These are phyloP conservation scores for Backusella luteola DNA, from an alignment of 192 early-diverging fungal species.

Conservation along the genomic window DNA sequence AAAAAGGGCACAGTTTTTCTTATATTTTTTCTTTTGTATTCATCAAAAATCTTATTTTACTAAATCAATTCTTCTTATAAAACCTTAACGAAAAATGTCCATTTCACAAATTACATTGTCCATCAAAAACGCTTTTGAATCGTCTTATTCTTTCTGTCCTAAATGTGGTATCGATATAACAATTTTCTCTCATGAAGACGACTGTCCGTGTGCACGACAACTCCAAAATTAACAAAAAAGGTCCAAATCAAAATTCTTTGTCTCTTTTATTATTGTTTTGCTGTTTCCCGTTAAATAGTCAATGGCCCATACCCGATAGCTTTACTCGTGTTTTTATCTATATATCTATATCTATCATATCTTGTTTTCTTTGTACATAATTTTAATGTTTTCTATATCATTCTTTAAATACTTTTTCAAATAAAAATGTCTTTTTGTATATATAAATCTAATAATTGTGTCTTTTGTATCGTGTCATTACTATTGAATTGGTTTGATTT, in stretches of 20 bases:
- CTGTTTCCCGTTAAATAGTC: background rate
- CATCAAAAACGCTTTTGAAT: background rate
- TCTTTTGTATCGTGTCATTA: too few relatives aligned
- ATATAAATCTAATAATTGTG: too few relatives aligned
- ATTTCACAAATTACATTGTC: background rate
- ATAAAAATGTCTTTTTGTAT: too few relatives aligned
- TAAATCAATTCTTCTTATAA: background rate
- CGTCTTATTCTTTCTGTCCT: slow-evolving; percentile 12
- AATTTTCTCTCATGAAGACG: slow-evolving; percentile 18
- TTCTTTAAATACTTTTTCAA: too few relatives aligned
- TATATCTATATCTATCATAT: too few relatives aligned
- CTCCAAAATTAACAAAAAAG: background rate
- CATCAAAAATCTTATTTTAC: background rate
- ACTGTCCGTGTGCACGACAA: slow-evolving; percentile 9
- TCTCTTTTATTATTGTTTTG: background rate
- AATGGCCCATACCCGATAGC: background rate
- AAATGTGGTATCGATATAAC: slow-evolving; percentile 16
- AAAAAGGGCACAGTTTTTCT: background rate
- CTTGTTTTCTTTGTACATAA: too few relatives aligned
- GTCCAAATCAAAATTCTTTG: background rate
- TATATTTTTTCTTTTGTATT: background rate
- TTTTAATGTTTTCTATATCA: too few relatives aligned
- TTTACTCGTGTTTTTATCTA: too few relatives aligned
- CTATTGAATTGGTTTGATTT: too few relatives aligned
- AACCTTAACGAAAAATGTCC: background rate